Percentiles rank a stretch among this genome's conserved stretches.
Evolutionary conservation across 192 early-diverging fungal species (phyloP).

Genomic region (Gaertneriomyces semiglobifer): DNA sequence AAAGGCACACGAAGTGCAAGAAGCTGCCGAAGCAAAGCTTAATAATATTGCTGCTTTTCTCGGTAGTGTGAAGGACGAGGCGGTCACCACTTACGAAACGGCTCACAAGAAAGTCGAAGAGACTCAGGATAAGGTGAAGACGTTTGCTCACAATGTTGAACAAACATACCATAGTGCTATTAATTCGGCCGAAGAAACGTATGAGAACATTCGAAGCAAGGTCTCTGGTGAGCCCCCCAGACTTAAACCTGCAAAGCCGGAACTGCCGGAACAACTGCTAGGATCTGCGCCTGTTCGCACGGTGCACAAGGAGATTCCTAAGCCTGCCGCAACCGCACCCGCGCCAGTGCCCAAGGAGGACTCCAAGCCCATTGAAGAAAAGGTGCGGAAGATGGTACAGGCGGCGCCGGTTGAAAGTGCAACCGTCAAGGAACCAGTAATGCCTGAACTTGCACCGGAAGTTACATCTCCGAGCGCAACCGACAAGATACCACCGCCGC

Average conservation of each 20-base stretch:
- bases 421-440: too few species aligned
- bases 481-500: too few species aligned
- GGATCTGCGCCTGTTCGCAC: too few species aligned
- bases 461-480: too few species aligned
- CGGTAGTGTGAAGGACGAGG: slow-evolving; percentile 55
- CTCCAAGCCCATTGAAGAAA: too few species aligned
- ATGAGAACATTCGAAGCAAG: slow-evolving; percentile 15
- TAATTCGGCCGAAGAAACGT: slow-evolving; percentile 25
- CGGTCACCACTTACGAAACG: slow-evolving; percentile 49
- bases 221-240: slow-evolving; percentile 26
- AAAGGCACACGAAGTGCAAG: slow-evolving; percentile 33
- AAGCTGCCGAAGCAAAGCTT: slow-evolving; percentile 32
- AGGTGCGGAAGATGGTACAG: too few species aligned
- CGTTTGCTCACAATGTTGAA: slow-evolving; percentile 10
- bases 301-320: too few species aligned
- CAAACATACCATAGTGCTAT: slow-evolving; percentile 12
- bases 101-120: slow-evolving; percentile 30
- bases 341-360: background rate
- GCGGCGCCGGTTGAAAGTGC: too few species aligned
- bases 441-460: too few species aligned
- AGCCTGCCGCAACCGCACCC: too few species aligned
- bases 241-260: background rate
- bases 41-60: slow-evolving; percentile 41
- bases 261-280: too few species aligned
- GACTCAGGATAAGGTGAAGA: slow-evolving; percentile 11